These are phyloP conservation scores for Zoysia pacifica DNA, from an alignment of 176 grass and related monocot genomes.

Conservation along the genomic window DNA sequence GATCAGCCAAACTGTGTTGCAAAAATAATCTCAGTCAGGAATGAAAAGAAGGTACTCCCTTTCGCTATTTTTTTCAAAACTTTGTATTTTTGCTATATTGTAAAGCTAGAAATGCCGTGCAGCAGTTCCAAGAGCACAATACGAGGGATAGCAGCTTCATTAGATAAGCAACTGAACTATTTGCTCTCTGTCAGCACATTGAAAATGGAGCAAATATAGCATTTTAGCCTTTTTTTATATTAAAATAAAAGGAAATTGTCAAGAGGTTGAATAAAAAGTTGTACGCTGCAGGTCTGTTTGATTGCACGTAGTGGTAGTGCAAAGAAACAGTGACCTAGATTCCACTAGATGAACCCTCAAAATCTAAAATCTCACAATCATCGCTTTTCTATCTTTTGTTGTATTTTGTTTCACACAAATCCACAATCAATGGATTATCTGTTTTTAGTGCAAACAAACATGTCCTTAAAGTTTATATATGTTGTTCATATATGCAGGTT, in stretches of 20 bases:
- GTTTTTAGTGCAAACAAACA: no score
- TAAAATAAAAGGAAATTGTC: not conserved
- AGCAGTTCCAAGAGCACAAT: not conserved
- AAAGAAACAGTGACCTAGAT: no score
- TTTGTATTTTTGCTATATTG: slow-evolving; percentile 3
- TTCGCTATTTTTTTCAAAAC: not conserved
- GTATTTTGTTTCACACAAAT: no score
- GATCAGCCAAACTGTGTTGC: slow-evolving; percentile 91
- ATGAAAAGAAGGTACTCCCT: slow-evolving; percentile 76
- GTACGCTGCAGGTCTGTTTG: not conserved
- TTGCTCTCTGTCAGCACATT: not conserved
- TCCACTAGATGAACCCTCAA: no score
- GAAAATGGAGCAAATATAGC: not conserved
- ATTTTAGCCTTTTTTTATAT: not conserved
- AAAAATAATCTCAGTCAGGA: slow-evolving; percentile 81
- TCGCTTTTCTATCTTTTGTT: no score
- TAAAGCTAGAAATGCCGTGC: not conserved
- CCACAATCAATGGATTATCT: no score
- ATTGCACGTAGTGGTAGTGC: no score
- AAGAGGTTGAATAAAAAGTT: slow-evolving; percentile 5
- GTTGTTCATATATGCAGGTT: slow-evolving; percentile 51
- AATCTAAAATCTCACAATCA: no score
- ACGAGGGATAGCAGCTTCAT: not conserved
- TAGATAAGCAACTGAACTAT: not conserved
- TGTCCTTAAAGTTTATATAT: no score